phyloP scores from a whole-genome alignment of 371 early-diverging fungal genomes.

The Lichtheimia hyalospora region DNA sequence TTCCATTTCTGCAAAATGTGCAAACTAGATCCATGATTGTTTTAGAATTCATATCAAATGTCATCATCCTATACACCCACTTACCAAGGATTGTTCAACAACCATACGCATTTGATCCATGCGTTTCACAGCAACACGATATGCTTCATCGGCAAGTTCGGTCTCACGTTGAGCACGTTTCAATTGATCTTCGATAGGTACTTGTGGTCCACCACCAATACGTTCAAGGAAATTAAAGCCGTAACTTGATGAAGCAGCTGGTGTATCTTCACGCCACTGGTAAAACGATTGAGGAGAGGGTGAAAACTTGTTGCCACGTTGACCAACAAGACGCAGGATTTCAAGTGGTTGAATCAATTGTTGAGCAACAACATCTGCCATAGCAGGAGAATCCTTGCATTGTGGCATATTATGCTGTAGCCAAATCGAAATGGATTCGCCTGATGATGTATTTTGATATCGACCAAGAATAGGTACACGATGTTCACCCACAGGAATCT shows the following conservation, averaged over 20 bases:
- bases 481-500: constrained; percentile 63
- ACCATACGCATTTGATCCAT: constrained; percentile 68
- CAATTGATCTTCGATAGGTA: constrained; percentile 30
- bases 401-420: constrained; percentile 63
- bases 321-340: constrained; percentile 69
- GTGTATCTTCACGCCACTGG: constrained; percentile 61
- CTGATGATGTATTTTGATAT: constrained; percentile 67
- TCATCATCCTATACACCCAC: constrained; percentile 6
- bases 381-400: constrained; percentile 59
- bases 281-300: constrained; percentile 63
- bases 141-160: constrained; percentile 63
- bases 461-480: constrained; percentile 71
- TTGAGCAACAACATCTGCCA: constrained; percentile 72
- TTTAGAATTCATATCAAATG: too few species aligned
- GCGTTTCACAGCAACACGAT: constrained; percentile 59
- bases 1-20: constrained; percentile 63
- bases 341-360: constrained; percentile 65
- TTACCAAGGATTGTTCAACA: constrained; percentile 71
- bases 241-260: constrained; percentile 8
- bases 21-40: constrained; percentile 38
- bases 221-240: constrained; percentile 32
- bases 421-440: constrained; percentile 73
- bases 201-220: constrained; percentile 16
- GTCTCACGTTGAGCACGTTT: constrained; percentile 65
- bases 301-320: constrained; percentile 68